Base-by-base conservation (phyloP, 2,329 filamentous ascomycete species). In the Ceratocystis harringtonii region DNA sequence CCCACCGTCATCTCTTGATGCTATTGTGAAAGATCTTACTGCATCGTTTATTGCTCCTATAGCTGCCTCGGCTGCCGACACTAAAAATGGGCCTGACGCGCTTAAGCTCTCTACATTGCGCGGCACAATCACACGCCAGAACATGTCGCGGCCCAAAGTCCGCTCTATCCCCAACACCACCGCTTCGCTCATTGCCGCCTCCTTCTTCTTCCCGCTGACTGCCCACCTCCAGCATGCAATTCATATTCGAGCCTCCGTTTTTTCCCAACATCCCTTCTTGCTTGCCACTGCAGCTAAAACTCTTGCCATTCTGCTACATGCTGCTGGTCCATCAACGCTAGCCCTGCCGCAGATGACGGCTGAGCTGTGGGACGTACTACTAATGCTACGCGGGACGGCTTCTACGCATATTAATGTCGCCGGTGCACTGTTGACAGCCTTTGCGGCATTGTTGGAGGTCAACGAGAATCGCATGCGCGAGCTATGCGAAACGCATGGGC, bases 21-120 rank as follows among this genome's bases (percentile, higher is more conserved):
- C 74, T 28, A 84, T 96, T 58, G 82, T 88, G 0, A 80, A 81
- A 66, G 80, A 80, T 8, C 78, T 96, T 61, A 85, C 88, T 3
- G 82, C 85, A 30, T 78, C 80, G 0, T 89, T 96, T 71, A 84
- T 97, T 22, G 84, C 86, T 17, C 94, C 94, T 0, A 77, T 97
- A 32, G 91, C 92, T 0, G 86, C 89, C 45, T 79, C 84, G 66
- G 90, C 92, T 1, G 92, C 91, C 50, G 91, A 96, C 72, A 80
- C 86, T 25, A 79, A 85, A 5, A 87, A 87, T 0, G 91, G 92
- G 0, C 92, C 94, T 0, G 85, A 91, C 69, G 83, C 87, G 5
- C 83, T 99, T 58, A 97, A 97, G 76, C 83, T 97, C 25, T 85
- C 90, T 32, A 95, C 87, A 1, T 96, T 97, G 75, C 92, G 87